Evolutionary conservation across 2,329 filamentous ascomycete species (phyloP), one percentile per base, ranked within the genome.

Genomic region (Emergomyces africanus): DNA sequence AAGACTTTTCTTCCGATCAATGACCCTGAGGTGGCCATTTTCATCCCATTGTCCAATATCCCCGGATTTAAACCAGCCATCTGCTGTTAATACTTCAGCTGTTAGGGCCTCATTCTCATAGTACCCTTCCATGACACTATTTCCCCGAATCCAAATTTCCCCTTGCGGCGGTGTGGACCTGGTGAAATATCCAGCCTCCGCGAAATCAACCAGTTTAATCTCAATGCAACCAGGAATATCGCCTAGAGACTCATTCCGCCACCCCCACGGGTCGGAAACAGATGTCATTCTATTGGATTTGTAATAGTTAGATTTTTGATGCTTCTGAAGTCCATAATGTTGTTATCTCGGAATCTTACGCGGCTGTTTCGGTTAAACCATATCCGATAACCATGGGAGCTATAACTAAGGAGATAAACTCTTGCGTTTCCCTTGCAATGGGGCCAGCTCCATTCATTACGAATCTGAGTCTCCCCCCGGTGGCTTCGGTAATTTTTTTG

Each of bases 1-100:
- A 59, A 97, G 79, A 76, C 97, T 97, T 85, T 97, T 97, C 83
- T 96, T 91, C 66, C 92, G 89, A 74, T 97, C 92, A 69, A 97
- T 91, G 71, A 97, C 86, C 66, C 81, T 83, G 64, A 97, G 75
- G 71, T 95, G 88, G 49, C 92, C 92, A 62, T 86, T 80, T 50
- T 77, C 71, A 72, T 92, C 86, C 68, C 92, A 94, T 71, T 96
- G 89, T 67, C 92, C 92, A 71, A 97, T 94, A 69, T 97, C 92
- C 62, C 92, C 92, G 18, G 90, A 95, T 81, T 88, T 92, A 82
- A 97, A 97, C 94, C 94, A 97, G 55, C 90, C 90, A 67, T 96
- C 94, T 2, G 83, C 73, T 0, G 88, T 90, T 63, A 92, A 81
- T 5, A 87, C 81, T 70, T 87, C 87, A 68, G 80, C 81, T 6